phyloP scores from a whole-genome alignment of 495 filamentous ascomycete genomes.

The Symbiotaphrina buchneri region DNA sequence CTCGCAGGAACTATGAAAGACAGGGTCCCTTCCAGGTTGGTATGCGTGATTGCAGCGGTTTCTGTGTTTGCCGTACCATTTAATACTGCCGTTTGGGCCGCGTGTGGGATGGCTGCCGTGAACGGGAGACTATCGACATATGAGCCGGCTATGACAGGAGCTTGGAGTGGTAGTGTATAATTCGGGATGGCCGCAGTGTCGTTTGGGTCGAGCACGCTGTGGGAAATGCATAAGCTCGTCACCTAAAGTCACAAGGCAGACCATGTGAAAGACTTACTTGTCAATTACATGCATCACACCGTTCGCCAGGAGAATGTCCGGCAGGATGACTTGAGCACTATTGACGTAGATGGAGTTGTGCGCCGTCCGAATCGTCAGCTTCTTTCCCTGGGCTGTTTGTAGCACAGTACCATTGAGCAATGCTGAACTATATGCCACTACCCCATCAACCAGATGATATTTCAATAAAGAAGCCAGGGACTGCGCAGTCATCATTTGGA shows the following conservation, averaged over 20 bases:
- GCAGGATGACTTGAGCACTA: conserved; percentile 25
- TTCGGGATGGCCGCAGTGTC: conserved; percentile 22
- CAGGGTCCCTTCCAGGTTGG: too few species aligned
- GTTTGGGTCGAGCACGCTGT: conserved; percentile 36
- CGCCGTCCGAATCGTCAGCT: conserved; percentile 25
- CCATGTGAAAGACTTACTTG: conserved; percentile 12
- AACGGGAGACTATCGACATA: too few species aligned
- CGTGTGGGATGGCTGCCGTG: too few species aligned
- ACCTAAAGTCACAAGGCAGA: neutral
- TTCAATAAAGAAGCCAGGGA: conserved; percentile 24
- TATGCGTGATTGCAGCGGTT: too few species aligned
- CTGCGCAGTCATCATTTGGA: conserved; percentile 20
- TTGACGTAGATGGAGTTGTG: conserved; percentile 30
- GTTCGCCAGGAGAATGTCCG: conserved; percentile 37
- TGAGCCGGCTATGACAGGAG: too few species aligned
- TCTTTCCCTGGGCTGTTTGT: conserved; percentile 18
- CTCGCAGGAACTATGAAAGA: too few species aligned
- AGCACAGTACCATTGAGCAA: conserved; percentile 22
- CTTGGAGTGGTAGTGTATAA: conserved; percentile 18
- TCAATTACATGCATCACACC: conserved; percentile 50
- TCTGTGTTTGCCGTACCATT: too few species aligned
- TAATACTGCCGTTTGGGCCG: too few species aligned
- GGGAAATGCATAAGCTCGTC: conserved; percentile 1
- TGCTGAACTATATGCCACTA: conserved; percentile 24
- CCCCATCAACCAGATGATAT: conserved; percentile 34